Percentiles rank a stretch among this genome's conserved stretches.
Evolutionary conservation across 768 basidiomycete genomes (phyloP).

Genomic region (Erythrobasidium yunnanense): DNA sequence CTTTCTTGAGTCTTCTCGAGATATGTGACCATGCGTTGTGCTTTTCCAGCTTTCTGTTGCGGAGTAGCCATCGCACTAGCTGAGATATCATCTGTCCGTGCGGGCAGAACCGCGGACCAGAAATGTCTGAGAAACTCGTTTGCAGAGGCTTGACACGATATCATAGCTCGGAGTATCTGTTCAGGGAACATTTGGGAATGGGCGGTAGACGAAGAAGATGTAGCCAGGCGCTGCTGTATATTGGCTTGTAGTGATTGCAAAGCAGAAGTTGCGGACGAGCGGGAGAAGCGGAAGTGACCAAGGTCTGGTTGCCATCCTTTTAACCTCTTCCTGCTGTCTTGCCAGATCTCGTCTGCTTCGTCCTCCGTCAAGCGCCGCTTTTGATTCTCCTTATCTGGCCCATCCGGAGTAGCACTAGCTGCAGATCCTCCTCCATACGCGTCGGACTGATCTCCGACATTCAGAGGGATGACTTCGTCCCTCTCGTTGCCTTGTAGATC

Average conservation of each 20-base stretch:
- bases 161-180: slow-evolving; percentile 39
- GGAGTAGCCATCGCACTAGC: slow-evolving; percentile 46
- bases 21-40: slow-evolving; percentile 77
- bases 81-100: slow-evolving; percentile 27
- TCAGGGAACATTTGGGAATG: slow-evolving; percentile 47
- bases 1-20: slow-evolving; percentile 69
- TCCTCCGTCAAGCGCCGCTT: neutral
- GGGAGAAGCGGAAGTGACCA: neutral
- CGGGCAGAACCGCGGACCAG: slow-evolving; percentile 59
- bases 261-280: neutral
- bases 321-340: neutral
- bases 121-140: slow-evolving; percentile 95
- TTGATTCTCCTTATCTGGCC: neutral
- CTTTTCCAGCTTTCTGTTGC: slow-evolving; percentile 63
- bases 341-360: slow-evolving; percentile 5
- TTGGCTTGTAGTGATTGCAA: neutral
- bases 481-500: slow-evolving; percentile 65
- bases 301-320: slow-evolving; percentile 14
- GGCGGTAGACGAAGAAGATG: slow-evolving; percentile 68
- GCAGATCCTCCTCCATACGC: slow-evolving; percentile 19
- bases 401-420: neutral
- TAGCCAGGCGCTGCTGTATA: slow-evolving; percentile 48
- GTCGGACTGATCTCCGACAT: slow-evolving; percentile 44
- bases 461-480: slow-evolving; percentile 60
- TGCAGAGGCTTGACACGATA: slow-evolving; percentile 78